Conservation (phyloP, 106 monocot genomes). For the Acorus calamus region DNA sequence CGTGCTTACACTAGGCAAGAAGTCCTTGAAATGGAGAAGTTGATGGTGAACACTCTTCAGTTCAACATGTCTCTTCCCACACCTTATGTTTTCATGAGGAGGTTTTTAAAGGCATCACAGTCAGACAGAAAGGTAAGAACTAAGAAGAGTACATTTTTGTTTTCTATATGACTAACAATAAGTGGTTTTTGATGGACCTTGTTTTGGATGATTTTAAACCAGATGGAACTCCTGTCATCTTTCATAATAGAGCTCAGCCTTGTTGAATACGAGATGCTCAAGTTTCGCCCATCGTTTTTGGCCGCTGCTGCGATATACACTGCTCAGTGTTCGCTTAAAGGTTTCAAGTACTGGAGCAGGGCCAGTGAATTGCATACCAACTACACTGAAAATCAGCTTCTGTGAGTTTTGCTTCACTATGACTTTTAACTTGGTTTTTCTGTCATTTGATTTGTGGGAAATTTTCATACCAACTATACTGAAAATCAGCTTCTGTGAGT, state of each 20-base stretch:
- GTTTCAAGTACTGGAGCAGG: conserved; percentile 8
- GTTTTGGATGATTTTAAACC: not conserved
- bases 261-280: not conserved
- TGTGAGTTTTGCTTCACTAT: conserved; percentile 20
- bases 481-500: too few species aligned
- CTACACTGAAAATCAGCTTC: conserved; percentile 65
- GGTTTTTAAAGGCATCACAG: not conserved
- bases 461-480: too few species aligned
- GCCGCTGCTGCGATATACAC: conserved; percentile 1
- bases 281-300: not conserved
- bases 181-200: too few species aligned
- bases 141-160: too few species aligned
- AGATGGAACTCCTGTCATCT: conserved; percentile 1
- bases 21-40: conserved; percentile 49
- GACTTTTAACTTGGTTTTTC: too few species aligned
- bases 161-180: too few species aligned
- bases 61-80: conserved; percentile 17
- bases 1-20: conserved; percentile 70
- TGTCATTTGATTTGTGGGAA: too few species aligned
- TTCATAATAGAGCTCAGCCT: conserved; percentile 1
- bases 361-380: conserved; percentile 46
- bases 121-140: too few species aligned
- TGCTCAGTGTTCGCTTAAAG: conserved; percentile 1
- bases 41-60: conserved; percentile 8
- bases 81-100: not conserved